A percentile compares a stretch with the other conserved stretches of the same genome.
These are phyloP conservation scores for Rhynchospora breviuscula DNA, from an alignment of 176 grass and related monocot species.

Conservation along the genomic window DNA sequence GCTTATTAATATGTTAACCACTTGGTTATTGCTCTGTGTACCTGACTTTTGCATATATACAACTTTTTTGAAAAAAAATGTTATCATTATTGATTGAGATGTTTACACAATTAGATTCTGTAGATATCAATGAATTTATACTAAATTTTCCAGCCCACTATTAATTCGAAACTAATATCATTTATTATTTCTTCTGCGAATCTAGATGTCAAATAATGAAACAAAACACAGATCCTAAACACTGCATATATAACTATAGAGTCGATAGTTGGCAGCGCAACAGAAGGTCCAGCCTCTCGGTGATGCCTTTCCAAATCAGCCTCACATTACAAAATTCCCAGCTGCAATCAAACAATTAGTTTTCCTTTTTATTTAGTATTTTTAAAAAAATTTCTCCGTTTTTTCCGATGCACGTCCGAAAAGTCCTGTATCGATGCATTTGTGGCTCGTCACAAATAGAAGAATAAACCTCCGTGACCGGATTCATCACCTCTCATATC, in stretches of 20 bases:
- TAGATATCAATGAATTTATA: no score
- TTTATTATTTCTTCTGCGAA: neutral
- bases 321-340: slow-evolving; percentile 25
- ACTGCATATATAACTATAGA: neutral
- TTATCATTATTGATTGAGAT: no score
- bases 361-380: slow-evolving; percentile 10
- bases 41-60: no score
- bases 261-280: neutral
- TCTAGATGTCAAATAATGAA: no score
- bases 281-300: neutral
- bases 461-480: neutral
- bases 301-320: slow-evolving; percentile 30
- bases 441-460: slow-evolving; percentile 18
- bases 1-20: no score
- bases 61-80: no score
- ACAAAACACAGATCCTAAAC: neutral
- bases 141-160: no score
- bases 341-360: neutral
- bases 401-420: slow-evolving; percentile 22
- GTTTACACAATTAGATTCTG: no score
- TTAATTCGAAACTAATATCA: neutral
- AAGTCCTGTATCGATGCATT: slow-evolving; percentile 7
- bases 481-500: neutral
- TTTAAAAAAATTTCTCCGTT: neutral
- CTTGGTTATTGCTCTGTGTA: no score